Base-by-base conservation (phyloP, 768 basidiomycete genomes). In the Ramaria rubella region DNA sequence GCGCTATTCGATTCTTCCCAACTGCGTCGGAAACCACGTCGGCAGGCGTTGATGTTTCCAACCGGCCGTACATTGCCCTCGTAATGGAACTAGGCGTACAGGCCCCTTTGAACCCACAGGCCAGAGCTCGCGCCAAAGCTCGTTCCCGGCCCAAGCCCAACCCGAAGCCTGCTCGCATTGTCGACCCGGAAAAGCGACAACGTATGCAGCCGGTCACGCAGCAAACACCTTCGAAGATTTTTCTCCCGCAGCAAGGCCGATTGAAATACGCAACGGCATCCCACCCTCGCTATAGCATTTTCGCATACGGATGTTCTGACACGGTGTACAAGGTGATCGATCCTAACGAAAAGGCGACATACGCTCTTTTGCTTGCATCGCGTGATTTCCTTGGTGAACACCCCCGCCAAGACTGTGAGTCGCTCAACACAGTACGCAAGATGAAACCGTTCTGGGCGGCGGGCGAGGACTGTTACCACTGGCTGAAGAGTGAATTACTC, bases 261-360 rank as follows among this genome's bases (percentile, higher is more conserved):
- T 30, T 38, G 15, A 34, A 14, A 15, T 21, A 40, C 27, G 38
- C 48, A 34, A 38, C 27, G 30, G 49, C 40, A 9, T 46, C 44
- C 8, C 60, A 62, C 48, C 64, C 64, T 11, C 61, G 64, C 23
- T 64, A 62, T 53, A 59, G n/a, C n/a, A n/a, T n/a, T n/a, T n/a
- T n/a, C n/a, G n/a, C n/a, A n/a, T n/a, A n/a, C n/a, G n/a, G n/a
- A 40, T 50, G 58, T 64, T 15, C 55, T 45, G 27, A 61, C 55
- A 58, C 40, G n/a, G 50, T 64, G 4, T 64, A 62, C 49, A 50
- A 49, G 21, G 61, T 58, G 29, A 56, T 62, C 57, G 21, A 50
- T 26, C 11, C 11, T 19, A 17, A 8, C 24, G 23, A 27, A 48
- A 48, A 48, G n/a, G 19, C 15, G 45, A 19, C 26, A n/a, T n/a